Evolutionary conservation across 805 yeast genomes (phyloP), one percentile per base, ranked within the genome.

Genomic region (Torulaspora quercuum): DNA sequence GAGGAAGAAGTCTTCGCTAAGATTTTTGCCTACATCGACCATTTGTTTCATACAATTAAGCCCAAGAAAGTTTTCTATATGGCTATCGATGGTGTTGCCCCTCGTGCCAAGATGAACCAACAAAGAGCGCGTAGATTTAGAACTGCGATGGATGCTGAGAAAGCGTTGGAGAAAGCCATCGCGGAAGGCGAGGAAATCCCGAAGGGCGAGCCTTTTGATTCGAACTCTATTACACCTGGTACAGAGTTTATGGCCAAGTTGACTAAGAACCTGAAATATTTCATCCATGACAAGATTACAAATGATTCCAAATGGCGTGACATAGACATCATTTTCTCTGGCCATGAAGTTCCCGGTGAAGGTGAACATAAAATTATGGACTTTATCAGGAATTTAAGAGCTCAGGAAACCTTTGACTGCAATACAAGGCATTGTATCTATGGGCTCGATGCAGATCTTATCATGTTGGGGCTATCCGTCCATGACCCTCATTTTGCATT

Each of bases 71-170:
- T 82, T 9, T 85, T 90, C 50, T 89, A 82, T 59, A 88, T 90
- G 95, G 97, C 98, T 3, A 85, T 90, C 52, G 98, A 90, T 66
- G 98, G 98, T 59, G 97, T 90, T 34, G 98, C 98, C 0, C 98
- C 98, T 26, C 72, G 98, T 59, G 98, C 98, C 7, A 90, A 90
- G 58, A 89, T 90, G 96, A 90, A 90, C 59, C 97, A 90, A 64
- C 98, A 90, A 64, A 77, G 98, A 65, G 79, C 96, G 0, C 80
- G 98, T 70, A 78, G 98, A 66, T 90, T 90, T 63, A 73, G 96
- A 63, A 80, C 95, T 19, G 97, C 96, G 1, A 73, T 79, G 52
- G 97, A 90, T 55, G 96, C 96, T 1, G 95, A 90, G 57, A 78
- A 77, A 48, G 80, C 79, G 34, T 57, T 83, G 55, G 71, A 73